phyloP scores from a whole-genome alignment of 371 early-diverging fungal species.

The Mortierella sp. region DNA sequence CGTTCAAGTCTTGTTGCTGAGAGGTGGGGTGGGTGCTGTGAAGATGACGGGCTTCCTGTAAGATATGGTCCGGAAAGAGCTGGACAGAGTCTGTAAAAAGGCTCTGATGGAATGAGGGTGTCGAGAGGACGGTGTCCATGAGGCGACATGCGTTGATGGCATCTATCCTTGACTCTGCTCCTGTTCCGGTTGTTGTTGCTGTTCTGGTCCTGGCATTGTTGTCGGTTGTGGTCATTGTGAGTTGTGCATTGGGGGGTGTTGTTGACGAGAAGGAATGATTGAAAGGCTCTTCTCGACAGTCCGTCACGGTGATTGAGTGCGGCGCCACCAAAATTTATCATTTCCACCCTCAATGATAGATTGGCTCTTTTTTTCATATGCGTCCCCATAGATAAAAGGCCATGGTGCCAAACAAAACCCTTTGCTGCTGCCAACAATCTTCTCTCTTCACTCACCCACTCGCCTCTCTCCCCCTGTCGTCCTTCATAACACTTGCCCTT shows the following conservation, averaged over 20 bases:
- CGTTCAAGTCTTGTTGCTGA: neutral
- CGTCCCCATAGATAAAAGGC: no score
- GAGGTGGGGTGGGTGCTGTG: neutral
- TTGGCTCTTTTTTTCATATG: no score
- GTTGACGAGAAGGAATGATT: neutral
- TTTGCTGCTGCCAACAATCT: no score
- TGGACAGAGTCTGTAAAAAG: slow-evolving; percentile 24
- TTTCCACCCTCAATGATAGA: no score
- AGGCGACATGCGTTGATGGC: slow-evolving; percentile 26
- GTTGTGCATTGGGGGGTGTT: neutral
- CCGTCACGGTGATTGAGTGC: neutral
- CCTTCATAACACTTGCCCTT: no score
- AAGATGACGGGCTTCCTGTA: neutral
- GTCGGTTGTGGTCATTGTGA: neutral
- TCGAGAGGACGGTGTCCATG: slow-evolving; percentile 22
- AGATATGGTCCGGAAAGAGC: slow-evolving; percentile 24
- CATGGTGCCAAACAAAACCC: no score
- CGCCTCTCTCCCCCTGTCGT: no score
- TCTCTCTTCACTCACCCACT: no score
- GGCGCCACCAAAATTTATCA: neutral
- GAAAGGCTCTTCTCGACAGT: neutral
- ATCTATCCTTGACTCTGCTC: neutral
- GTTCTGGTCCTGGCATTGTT: neutral
- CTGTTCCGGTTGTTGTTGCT: neutral
- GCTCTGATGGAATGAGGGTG: slow-evolving; percentile 11